Percentiles rank a stretch among this genome's conserved stretches.
Conservation (phyloP, 805 yeast species). For the Vanderwaltozyma polyspora region DNA sequence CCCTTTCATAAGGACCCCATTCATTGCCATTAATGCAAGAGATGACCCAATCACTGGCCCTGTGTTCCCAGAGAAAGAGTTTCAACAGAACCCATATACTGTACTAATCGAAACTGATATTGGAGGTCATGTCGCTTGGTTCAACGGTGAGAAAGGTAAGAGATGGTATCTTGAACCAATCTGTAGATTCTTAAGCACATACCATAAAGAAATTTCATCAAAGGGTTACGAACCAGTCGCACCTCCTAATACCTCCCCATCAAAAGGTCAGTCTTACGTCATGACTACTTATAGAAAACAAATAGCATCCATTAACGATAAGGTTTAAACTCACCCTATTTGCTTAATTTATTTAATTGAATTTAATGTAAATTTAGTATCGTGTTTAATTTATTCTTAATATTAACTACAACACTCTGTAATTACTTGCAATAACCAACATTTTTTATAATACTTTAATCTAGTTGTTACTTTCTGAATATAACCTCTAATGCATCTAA, state of each 20-base stretch:
- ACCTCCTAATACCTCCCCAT: background rate
- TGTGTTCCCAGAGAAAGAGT: slow-evolving; percentile 42
- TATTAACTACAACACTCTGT: too few species aligned
- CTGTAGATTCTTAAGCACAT: slow-evolving; percentile 31
- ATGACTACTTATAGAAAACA: background rate
- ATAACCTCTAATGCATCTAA: too few species aligned
- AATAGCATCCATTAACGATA: background rate
- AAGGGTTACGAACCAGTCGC: slow-evolving; percentile 11
- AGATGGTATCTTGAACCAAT: slow-evolving; percentile 58
- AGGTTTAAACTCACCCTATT: too few species aligned
- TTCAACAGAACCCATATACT: slow-evolving; percentile 46
- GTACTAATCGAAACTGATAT: slow-evolving; percentile 46
- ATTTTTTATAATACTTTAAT: too few species aligned
- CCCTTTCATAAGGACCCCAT: slow-evolving; percentile 47
- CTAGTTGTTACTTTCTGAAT: too few species aligned
- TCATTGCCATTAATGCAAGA: slow-evolving; percentile 46
- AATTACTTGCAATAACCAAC: too few species aligned
- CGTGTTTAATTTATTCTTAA: too few species aligned
- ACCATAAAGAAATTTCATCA: slow-evolving; percentile 24
- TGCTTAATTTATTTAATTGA: too few species aligned
- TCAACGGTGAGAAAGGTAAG: slow-evolving; percentile 37
- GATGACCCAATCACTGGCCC: slow-evolving; percentile 70
- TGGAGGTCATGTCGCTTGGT: slow-evolving; percentile 86
- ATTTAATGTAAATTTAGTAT: too few species aligned
- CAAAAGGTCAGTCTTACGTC: background rate